Base-by-base conservation (phyloP, 805 yeast genomes). In the Kuraishia borneana region DNA sequence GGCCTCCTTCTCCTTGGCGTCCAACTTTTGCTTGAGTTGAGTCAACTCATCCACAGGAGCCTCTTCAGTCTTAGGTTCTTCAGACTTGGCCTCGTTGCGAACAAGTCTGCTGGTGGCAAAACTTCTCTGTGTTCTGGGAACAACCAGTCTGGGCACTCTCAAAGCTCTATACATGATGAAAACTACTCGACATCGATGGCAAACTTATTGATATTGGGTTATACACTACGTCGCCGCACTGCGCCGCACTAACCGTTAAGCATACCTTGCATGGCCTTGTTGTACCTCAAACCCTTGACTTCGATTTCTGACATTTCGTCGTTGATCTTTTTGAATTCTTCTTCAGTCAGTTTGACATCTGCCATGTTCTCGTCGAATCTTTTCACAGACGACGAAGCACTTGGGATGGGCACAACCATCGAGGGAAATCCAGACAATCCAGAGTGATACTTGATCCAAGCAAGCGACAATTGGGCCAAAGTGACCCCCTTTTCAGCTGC, bases 341-440 rank as follows among this genome's bases (percentile, higher is more conserved):
- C 69, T n/a, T 69, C 75, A 2, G 74, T 51, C 36, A 85, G 58
- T 8, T 55, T 53, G 32, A 70, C 44, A 32, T 52, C 53, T 17
- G 61, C 56, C 42, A 70, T 61, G 56, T 84, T 87, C 49, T 73
- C 81, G 31, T 64, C 61, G 13, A 80, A 73, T 51, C 83, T 76
- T 8, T 54, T 60, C 3, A 58, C 52, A 26, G 76, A 69, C 5
- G 85, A 68, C 3, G 83, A 77, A 14, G 21, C 25, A 35, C 88
- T 78, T 16, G 96, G 95, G 51, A 87, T 81, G 22, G 95, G 94
- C 31, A 87, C 48, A 30, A 83, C 64, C 38, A 58, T 62, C n/a
- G n/a, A n/a, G 18, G 87, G 70, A 35, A 60, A 65, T 6, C 32
- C 35, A 7, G 28, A 26, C 34, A 60, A 58, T 36, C 25, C 60